These are phyloP conservation scores for Lagenidium giganteum DNA, from an alignment of 352 stramenopile genomes.

Conservation along the genomic window DNA sequence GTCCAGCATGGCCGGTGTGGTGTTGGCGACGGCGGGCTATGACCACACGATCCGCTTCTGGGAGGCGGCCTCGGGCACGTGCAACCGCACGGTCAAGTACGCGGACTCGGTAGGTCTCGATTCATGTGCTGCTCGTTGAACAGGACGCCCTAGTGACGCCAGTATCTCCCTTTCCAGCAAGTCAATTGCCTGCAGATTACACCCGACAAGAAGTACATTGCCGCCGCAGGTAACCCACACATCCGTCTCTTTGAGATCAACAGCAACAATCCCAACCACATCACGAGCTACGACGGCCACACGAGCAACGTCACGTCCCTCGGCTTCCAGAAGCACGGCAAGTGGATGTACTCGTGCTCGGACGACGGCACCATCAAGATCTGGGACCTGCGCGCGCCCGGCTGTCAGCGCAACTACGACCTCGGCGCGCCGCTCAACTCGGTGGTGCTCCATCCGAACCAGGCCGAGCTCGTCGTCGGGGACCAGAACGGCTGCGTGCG, in stretches of 20 bases:
- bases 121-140: not conserved
- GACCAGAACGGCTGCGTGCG: constrained; percentile 94
- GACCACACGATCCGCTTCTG: constrained; percentile 99
- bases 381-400: constrained; percentile 89
- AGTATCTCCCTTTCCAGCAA: constrained; percentile 48
- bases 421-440: constrained; percentile 91
- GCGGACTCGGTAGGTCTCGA: constrained; percentile 80
- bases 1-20: constrained; percentile 84
- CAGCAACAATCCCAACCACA: constrained; percentile 93
- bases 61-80: constrained; percentile 95
- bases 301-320: constrained; percentile 95
- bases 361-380: constrained; percentile 96
- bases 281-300: constrained; percentile 96
- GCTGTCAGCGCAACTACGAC: constrained; percentile 87
- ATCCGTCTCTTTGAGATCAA: constrained; percentile 98
- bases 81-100: constrained; percentile 94
- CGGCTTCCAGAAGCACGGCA: constrained; percentile 96
- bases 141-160: not conserved
- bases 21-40: constrained; percentile 96
- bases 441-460: constrained; percentile 94
- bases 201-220: constrained; percentile 96
- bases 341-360: constrained; percentile 97
- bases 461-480: constrained; percentile 75
- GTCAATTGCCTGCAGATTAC: constrained; percentile 97
- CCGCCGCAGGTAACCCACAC: constrained; percentile 95